Evolutionary conservation across 2,329 filamentous ascomycete species (phyloP).

Genomic region (Neonectria neomacrospora): DNA sequence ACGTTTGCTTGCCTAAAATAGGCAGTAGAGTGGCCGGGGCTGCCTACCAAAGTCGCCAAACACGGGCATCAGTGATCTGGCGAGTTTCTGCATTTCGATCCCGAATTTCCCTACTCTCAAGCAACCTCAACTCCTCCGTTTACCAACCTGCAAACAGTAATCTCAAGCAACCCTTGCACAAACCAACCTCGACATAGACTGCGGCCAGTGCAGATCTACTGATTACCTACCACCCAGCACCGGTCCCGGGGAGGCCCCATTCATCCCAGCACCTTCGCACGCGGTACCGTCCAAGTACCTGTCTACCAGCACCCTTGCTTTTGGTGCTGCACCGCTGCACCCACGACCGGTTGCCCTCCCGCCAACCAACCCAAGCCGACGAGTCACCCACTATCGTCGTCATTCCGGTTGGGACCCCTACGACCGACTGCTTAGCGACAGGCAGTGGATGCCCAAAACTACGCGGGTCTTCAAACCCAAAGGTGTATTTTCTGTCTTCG

Average conservation of each 20-base stretch:
- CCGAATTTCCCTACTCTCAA: background rate
- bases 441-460: constrained; percentile 8
- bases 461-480: background rate
- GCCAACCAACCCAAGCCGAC: background rate
- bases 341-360: constrained; percentile 2
- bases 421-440: background rate
- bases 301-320: background rate
- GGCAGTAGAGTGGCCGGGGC: background rate
- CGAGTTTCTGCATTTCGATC: background rate
- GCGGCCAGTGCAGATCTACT: constrained; percentile 29
- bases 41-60: background rate
- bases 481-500: background rate
- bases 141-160: constrained; percentile 4
- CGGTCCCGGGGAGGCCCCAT: constrained; percentile 15
- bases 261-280: constrained; percentile 15
- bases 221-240: constrained; percentile 25
- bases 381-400: constrained; percentile 1
- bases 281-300: constrained; percentile 21
- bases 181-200: constrained; percentile 24
- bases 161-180: constrained; percentile 14
- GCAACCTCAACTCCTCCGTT: constrained; percentile 7
- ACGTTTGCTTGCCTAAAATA: background rate
- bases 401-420: background rate
- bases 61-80: background rate
- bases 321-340: constrained; percentile 12